Percentiles rank a stretch among this genome's conserved stretches.
phyloP scores from a whole-genome alignment of 768 basidiomycete species.

The Chiua virens region DNA sequence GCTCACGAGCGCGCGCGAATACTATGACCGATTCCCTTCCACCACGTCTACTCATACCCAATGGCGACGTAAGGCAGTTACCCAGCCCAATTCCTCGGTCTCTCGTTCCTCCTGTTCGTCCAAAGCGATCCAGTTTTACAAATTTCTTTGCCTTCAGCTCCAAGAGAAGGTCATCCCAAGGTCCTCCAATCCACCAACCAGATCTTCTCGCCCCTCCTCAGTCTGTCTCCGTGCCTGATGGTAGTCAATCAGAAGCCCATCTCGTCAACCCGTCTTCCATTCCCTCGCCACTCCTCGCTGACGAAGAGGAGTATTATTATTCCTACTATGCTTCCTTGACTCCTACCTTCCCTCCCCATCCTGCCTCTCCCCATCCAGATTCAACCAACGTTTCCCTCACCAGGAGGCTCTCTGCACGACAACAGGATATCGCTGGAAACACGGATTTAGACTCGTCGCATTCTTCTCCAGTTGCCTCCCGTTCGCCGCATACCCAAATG shows the following conservation, averaged over 20 bases:
- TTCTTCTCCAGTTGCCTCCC: conserved; percentile 14
- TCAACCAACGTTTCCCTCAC: conserved; percentile 12
- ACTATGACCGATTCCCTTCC: conserved; percentile 30
- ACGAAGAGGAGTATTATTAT: conserved; percentile 50
- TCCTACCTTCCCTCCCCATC: conserved; percentile 9
- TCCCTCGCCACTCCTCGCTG: conserved; percentile 24
- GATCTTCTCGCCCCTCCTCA: conserved; percentile 3
- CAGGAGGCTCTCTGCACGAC: conserved; percentile 18
- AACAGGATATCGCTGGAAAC: conserved; percentile 11
- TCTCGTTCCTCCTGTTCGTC: conserved; percentile 10
- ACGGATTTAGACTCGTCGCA: conserved; percentile 17
- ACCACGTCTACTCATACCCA: conserved; percentile 44
- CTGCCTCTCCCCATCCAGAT: conserved; percentile 14
- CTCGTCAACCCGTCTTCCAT: conserved; percentile 9
- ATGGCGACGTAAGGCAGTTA: conserved; percentile 67
- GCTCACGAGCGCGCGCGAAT: conserved; percentile 35
- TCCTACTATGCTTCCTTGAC: conserved; percentile 48
- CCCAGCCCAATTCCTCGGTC: conserved; percentile 39
- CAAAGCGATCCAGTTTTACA: conserved; percentile 45
- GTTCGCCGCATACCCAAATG: conserved; percentile 26
- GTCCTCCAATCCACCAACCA: conserved; percentile 11
- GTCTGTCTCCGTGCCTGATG: conserved; percentile 11
- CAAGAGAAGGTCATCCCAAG: conserved; percentile 19
- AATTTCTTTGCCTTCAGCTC: conserved; percentile 32
- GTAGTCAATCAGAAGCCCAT: conserved; percentile 5